phyloP scores from a whole-genome alignment of 2,329 filamentous ascomycete species.

The Didymella pinodella region DNA sequence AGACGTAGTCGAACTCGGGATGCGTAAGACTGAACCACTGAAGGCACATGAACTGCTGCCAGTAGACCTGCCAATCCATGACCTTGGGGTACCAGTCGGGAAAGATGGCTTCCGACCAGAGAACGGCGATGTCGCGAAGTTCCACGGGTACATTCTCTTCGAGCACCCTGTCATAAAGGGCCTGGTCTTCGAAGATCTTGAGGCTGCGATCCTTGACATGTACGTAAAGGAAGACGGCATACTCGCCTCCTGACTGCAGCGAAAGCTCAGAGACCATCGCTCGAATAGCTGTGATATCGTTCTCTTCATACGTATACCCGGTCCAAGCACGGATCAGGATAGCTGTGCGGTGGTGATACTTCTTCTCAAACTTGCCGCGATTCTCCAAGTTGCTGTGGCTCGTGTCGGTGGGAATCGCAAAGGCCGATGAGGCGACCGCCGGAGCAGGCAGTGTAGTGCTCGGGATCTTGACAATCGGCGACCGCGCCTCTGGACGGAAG shows the following conservation, averaged over 20 bases:
- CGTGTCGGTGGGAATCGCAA: conserved; percentile 40
- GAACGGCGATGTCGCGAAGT: conserved; percentile 72
- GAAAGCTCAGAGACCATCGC: conserved; percentile 57
- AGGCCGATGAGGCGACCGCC: conserved; percentile 39
- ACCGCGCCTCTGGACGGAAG: conserved; percentile 57
- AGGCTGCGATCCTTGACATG: conserved; percentile 62
- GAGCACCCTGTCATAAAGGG: conserved; percentile 67
- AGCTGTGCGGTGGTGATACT: conserved; percentile 56
- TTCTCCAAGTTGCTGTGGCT: conserved; percentile 41
- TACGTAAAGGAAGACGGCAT: conserved; percentile 58
- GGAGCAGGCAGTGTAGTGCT: conserved; percentile 39
- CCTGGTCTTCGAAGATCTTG: conserved; percentile 66
- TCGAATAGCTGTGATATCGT: conserved; percentile 57
- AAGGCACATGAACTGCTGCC: conserved; percentile 73
- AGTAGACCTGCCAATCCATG: conserved; percentile 59
- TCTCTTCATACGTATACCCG: conserved; percentile 57
- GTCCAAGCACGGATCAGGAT: conserved; percentile 58
- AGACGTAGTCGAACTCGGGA: conserved; percentile 78
- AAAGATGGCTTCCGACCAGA: conserved; percentile 72
- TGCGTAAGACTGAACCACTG: conserved; percentile 79
- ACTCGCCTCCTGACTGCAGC: conserved; percentile 57
- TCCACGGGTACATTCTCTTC: conserved; percentile 71
- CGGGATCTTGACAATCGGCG: conserved; percentile 39
- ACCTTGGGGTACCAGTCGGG: conserved; percentile 60
- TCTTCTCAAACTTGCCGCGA: conserved; percentile 30